A percentile compares a stretch with the other conserved stretches of the same genome.
Conservation (phyloP, 306 rosid species). For the Castanopsis chinensis region DNA sequence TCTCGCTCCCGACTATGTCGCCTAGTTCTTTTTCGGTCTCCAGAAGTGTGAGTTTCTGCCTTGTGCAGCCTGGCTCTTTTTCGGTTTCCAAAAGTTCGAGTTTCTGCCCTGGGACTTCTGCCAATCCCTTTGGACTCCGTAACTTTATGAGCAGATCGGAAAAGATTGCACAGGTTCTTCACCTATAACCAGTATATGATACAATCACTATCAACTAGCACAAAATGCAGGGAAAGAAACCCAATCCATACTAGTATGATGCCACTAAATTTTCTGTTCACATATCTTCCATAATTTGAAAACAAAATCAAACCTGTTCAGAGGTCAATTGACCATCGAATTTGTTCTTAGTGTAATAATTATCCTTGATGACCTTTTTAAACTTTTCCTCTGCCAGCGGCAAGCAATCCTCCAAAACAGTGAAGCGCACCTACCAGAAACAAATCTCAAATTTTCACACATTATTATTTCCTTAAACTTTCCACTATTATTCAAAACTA, state of each 20-base stretch:
- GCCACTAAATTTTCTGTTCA: background rate
- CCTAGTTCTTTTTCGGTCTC: background rate
- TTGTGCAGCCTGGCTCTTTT: background rate
- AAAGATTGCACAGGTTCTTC: conserved; percentile 11
- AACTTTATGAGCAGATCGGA: background rate
- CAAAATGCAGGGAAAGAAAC: background rate
- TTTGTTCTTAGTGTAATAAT: background rate
- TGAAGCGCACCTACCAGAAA: conserved; percentile 6
- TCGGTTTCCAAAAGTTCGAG: background rate
- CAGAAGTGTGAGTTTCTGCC: background rate
- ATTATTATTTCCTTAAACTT: background rate
- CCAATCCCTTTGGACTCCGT: background rate
- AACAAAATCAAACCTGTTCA: conserved; percentile 7
- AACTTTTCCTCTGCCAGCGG: conserved; percentile 1
- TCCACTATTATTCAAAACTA: background rate
- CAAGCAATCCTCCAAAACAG: background rate
- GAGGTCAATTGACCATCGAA: conserved; percentile 4
- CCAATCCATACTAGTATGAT: background rate
- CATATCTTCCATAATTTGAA: background rate
- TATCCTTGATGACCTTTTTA: background rate
- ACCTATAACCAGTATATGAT: conserved; percentile 2
- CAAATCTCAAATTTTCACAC: background rate
- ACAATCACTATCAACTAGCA: background rate
- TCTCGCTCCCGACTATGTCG: background rate
- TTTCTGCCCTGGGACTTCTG: background rate